A percentile compares a stretch with the other conserved stretches of the same genome.
Conservation (phyloP, 2,329 filamentous ascomycete species). For the Gnomoniopsis smithogilvyi region DNA sequence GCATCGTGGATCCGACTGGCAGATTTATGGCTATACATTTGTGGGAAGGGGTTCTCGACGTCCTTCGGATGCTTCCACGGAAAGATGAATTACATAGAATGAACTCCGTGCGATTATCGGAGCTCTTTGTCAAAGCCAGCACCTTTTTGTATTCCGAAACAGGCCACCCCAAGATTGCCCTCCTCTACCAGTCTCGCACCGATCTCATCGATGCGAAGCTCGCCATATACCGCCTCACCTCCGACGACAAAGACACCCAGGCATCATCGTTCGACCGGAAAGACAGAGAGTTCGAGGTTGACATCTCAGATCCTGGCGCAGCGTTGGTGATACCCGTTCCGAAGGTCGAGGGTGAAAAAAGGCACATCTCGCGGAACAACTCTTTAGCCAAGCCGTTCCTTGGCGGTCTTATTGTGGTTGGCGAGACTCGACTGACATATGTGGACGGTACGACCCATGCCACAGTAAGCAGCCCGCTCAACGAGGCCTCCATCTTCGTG, state of each 20-base stretch:
- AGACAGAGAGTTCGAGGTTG: conserved; percentile 52
- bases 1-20: conserved; percentile 78
- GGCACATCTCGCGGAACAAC: conserved; percentile 57
- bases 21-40: conserved; percentile 55
- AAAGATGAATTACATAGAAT: conserved; percentile 47
- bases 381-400: conserved; percentile 53
- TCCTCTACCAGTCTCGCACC: conserved; percentile 53
- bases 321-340: conserved; percentile 62
- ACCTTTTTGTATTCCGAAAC: conserved; percentile 57
- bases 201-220: conserved; percentile 53
- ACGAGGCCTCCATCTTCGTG: conserved; percentile 81
- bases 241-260: conserved; percentile 53
- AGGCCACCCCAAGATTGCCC: conserved; percentile 55
- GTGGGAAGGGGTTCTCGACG: conserved; percentile 58
- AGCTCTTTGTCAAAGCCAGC: conserved; percentile 58
- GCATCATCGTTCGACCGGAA: conserved; percentile 55
- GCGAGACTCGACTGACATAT: conserved; percentile 80
- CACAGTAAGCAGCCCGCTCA: conserved; percentile 60
- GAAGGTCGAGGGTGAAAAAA: conserved; percentile 51
- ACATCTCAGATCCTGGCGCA: conserved; percentile 53
- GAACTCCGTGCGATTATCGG: conserved; percentile 54
- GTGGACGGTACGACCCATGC: conserved; percentile 74
- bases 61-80: conserved; percentile 47
- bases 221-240: conserved; percentile 56
- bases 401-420: conserved; percentile 71